Conservation (phyloP, 1,139 yeast genomes). For the Pichia sp. region DNA sequence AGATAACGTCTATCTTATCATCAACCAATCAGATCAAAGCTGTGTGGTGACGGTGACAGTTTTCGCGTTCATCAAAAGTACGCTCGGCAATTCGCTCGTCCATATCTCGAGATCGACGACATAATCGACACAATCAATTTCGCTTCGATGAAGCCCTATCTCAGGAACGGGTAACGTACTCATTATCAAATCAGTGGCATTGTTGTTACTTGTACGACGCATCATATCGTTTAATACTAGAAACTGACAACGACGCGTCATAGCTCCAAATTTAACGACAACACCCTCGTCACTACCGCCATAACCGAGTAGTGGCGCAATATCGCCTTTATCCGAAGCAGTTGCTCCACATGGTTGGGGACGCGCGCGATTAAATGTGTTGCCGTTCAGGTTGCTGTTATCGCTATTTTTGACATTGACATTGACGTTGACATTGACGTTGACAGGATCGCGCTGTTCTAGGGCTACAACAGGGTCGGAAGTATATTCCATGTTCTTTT, state of each 20-base stretch:
- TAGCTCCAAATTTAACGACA: conserved; percentile 29
- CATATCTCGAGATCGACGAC: conserved; percentile 70
- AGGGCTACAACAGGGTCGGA: too few species aligned
- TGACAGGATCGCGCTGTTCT: not conserved
- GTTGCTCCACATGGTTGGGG: too few species aligned
- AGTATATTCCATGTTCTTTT: too few species aligned
- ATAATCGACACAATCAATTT: conserved; percentile 57
- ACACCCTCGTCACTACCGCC: not conserved
- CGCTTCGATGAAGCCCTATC: conserved; percentile 2
- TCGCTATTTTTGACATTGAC: not conserved
- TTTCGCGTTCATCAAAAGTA: conserved; percentile 75
- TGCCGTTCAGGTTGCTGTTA: too few species aligned
- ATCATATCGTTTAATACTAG: conserved; percentile 79
- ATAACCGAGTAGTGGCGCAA: not conserved
- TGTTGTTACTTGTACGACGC: not conserved
- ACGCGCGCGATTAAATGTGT: too few species aligned
- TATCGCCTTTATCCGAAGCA: too few species aligned
- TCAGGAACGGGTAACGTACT: conserved; percentile 5
- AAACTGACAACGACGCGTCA: conserved; percentile 91
- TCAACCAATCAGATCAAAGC: too few species aligned
- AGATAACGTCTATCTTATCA: too few species aligned
- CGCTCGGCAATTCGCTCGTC: conserved; percentile 77
- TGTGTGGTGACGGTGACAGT: conserved; percentile 81
- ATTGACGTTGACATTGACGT: not conserved
- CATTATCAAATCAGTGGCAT: conserved; percentile 2